Conservation (phyloP, 78 protist species). For the Polysphondylium violaceum region DNA sequence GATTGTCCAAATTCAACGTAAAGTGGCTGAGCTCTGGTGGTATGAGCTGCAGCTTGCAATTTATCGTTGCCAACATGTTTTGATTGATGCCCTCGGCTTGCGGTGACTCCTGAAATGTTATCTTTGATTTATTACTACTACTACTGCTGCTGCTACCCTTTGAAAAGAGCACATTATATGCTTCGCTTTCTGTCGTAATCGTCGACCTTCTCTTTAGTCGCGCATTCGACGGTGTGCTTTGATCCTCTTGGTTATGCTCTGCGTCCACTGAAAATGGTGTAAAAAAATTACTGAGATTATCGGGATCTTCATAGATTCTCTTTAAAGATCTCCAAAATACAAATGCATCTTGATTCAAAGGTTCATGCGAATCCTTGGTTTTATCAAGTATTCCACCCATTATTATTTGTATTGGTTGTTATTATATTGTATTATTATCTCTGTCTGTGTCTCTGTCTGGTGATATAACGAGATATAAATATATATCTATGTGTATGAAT, state of each 20-base stretch:
- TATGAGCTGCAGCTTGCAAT: slow-evolving; percentile 60
- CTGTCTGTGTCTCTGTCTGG: background rate
- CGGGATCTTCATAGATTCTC: slow-evolving; percentile 47
- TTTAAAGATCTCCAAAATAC: slow-evolving; percentile 59
- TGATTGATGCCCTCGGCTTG: slow-evolving; percentile 27
- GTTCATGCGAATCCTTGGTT: slow-evolving; percentile 9
- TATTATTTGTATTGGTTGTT: too few species aligned
- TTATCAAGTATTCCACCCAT: slow-evolving; percentile 38
- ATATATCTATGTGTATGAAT: background rate
- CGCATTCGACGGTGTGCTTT: too few species aligned
- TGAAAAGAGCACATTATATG: too few species aligned
- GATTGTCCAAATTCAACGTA: slow-evolving; percentile 63
- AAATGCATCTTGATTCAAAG: slow-evolving; percentile 59
- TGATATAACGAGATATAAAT: background rate
- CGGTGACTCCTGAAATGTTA: slow-evolving; percentile 6
- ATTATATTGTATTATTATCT: too few species aligned
- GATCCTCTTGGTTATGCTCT: too few species aligned
- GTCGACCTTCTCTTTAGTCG: too few species aligned
- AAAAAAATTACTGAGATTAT: slow-evolving; percentile 5
- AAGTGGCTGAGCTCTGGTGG: slow-evolving; percentile 69
- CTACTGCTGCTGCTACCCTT: background rate
- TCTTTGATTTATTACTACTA: background rate
- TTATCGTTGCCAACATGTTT: slow-evolving; percentile 33
- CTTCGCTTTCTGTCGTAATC: too few species aligned
- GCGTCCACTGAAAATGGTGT: slow-evolving; percentile 10